Evolutionary conservation across 225 moss, liverwort and hornwort genomes (phyloP).

Genomic region (Neckera pumila): DNA sequence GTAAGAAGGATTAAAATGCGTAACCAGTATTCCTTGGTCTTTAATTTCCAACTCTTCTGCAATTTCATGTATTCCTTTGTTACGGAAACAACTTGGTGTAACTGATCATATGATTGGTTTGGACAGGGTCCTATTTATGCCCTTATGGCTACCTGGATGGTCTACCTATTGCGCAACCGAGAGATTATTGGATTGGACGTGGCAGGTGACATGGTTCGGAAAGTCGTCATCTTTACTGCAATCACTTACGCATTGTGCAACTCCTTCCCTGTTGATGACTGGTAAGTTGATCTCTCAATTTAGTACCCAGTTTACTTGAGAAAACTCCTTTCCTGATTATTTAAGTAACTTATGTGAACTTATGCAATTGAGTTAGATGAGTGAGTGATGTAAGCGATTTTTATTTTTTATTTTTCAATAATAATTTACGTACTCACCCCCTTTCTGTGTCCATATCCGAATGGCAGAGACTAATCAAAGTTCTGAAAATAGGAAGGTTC

Average conservation of each 20-base stretch:
- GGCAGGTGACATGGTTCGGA: slow-evolving; percentile 93
- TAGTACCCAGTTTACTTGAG: not conserved
- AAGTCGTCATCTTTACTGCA: slow-evolving; percentile 78
- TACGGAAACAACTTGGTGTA: not conserved
- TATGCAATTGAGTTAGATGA: not conserved
- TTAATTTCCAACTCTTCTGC: not conserved
- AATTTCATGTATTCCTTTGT: not conserved
- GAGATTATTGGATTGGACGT: slow-evolving; percentile 79
- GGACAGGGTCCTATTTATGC: slow-evolving; percentile 95
- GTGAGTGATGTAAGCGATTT: not conserved
- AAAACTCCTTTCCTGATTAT: not conserved
- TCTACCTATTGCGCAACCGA: slow-evolving; percentile 83
- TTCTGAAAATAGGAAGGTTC: not conserved
- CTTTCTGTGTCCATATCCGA: not conserved
- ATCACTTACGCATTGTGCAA: slow-evolving; percentile 74
- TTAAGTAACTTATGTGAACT: not conserved
- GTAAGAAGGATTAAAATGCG: not conserved
- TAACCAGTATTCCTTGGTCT: not conserved
- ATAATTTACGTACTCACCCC: not conserved
- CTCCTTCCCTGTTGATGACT: slow-evolving; percentile 84
- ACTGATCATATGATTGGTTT: not conserved
- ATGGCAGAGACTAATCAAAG: not conserved
- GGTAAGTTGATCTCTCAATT: slow-evolving; percentile 35
- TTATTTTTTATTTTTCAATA: not conserved
- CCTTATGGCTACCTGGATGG: slow-evolving; percentile 89